Conservation (phyloP, 441 rosid genomes). For the Pelargonium cotyledonis region DNA sequence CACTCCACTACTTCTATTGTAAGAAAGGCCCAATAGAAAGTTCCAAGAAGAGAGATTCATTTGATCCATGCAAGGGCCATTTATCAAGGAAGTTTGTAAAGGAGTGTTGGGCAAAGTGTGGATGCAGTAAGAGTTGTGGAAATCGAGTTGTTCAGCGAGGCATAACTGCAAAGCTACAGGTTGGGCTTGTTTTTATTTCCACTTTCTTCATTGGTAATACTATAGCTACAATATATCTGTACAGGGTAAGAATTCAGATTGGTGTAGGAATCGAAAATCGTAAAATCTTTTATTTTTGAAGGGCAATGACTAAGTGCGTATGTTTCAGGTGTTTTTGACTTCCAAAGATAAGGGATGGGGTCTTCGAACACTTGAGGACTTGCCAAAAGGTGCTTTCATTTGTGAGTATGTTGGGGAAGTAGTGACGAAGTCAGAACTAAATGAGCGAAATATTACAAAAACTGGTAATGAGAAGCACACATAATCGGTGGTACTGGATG, state of each 20-base stretch:
- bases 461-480: slow-evolving; percentile 23
- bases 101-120: slow-evolving; percentile 93
- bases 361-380: slow-evolving; percentile 66
- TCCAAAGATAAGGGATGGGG: slow-evolving; percentile 92
- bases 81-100: slow-evolving; percentile 56
- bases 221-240: background rate
- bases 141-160: slow-evolving; percentile 91
- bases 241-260: background rate
- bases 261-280: background rate
- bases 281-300: background rate
- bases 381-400: slow-evolving; percentile 80
- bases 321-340: slow-evolving; percentile 63
- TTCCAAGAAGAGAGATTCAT: slow-evolving; percentile 39
- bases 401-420: slow-evolving; percentile 89
- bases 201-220: background rate
- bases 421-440: slow-evolving; percentile 57
- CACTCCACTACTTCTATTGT: slow-evolving; percentile 45
- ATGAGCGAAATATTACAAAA: slow-evolving; percentile 28
- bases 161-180: slow-evolving; percentile 70
- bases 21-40: slow-evolving; percentile 63
- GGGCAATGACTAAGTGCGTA: background rate
- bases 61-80: slow-evolving; percentile 79
- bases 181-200: slow-evolving; percentile 15
- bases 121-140: slow-evolving; percentile 70
- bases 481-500: slow-evolving; percentile 59